phyloP scores from a whole-genome alignment of 2,329 filamentous ascomycete species.

The Apiospora hydei region DNA sequence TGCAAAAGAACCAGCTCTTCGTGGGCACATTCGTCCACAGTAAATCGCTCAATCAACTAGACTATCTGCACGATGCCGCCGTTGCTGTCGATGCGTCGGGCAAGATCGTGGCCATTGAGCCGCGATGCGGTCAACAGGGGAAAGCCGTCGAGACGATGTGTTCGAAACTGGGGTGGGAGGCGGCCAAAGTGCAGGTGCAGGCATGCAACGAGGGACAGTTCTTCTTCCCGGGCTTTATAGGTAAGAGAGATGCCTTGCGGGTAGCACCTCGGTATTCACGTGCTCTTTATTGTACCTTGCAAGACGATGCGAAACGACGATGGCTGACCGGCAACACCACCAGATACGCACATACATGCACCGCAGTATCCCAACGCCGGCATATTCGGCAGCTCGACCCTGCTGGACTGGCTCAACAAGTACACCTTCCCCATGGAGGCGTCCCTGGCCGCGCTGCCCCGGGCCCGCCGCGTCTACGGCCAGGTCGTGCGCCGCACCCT shows the following conservation, averaged over 20 bases:
- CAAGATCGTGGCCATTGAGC: slow-evolving; percentile 58
- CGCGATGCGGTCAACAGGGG: slow-evolving; percentile 39
- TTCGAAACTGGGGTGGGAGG: slow-evolving; percentile 54
- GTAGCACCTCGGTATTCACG: neutral
- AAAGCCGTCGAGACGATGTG: slow-evolving; percentile 46
- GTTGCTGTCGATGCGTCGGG: slow-evolving; percentile 59
- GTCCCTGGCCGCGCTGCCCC: slow-evolving; percentile 69
- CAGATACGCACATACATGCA: slow-evolving; percentile 94
- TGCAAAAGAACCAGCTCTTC: slow-evolving; percentile 53
- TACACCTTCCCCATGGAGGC: slow-evolving; percentile 96
- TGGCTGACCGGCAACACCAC: slow-evolving; percentile 34
- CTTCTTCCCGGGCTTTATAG: slow-evolving; percentile 86
- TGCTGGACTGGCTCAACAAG: slow-evolving; percentile 90
- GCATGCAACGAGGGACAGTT: slow-evolving; percentile 63
- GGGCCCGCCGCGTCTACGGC: slow-evolving; percentile 76
- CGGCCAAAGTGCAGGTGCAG: slow-evolving; percentile 47
- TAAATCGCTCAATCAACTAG: slow-evolving; percentile 54
- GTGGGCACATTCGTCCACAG: slow-evolving; percentile 64
- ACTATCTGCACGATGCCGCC: slow-evolving; percentile 58
- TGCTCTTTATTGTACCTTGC: neutral
- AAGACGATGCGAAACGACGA: too few species aligned
- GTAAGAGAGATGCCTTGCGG: slow-evolving; percentile 49
- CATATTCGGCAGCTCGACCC: slow-evolving; percentile 90
- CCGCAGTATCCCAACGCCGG: slow-evolving; percentile 94
- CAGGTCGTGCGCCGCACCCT: slow-evolving; percentile 82